These are phyloP conservation scores for Coemansia umbellata DNA, from an alignment of 192 early-diverging fungal species.

Conservation along the genomic window DNA sequence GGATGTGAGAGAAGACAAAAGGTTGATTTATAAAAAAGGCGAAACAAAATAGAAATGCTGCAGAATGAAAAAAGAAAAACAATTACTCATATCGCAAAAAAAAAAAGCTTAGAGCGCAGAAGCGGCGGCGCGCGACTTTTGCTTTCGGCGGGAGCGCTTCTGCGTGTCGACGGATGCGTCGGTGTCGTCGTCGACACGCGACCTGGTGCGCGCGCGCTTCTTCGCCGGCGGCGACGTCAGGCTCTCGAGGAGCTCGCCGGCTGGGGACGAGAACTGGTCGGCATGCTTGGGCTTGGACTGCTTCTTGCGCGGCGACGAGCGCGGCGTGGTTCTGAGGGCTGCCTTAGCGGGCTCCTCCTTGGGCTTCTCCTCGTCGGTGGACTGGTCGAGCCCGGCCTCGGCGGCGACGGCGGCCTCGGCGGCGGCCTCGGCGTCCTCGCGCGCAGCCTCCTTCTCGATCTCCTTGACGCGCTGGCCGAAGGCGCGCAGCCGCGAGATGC, in stretches of 20 bases:
- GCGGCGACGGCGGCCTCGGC: constrained; percentile 40
- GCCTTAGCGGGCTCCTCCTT: constrained; percentile 3
- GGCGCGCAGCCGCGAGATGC: constrained; percentile 75
- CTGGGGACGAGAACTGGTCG: constrained; percentile 38
- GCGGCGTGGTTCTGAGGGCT: not conserved
- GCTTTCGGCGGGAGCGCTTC: constrained; percentile 43
- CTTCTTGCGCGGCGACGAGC: constrained; percentile 19
- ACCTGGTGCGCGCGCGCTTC: constrained; percentile 32
- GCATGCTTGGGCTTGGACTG: constrained; percentile 23
- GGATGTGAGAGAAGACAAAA: not conserved
- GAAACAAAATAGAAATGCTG: no score
- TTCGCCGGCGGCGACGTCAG: constrained; percentile 41
- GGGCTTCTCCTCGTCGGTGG: not conserved
- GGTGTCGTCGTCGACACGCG: constrained; percentile 33
- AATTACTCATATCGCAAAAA: not conserved
- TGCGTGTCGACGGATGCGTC: constrained; percentile 25
- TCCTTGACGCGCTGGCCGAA: constrained; percentile 61
- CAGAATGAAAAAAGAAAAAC: not conserved
- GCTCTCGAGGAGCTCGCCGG: constrained; percentile 41
- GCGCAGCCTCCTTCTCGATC: constrained; percentile 44
- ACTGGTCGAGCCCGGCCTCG: constrained; percentile 22
- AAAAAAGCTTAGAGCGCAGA: not conserved
- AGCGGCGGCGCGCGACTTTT: constrained; percentile 31
- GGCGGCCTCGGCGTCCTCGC: constrained; percentile 45
- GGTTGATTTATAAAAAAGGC: no score